A percentile compares a stretch with the other conserved stretches of the same genome.
These are phyloP conservation scores for Alternaria conjuncta DNA, from an alignment of 2,329 filamentous ascomycete genomes.

Conservation along the genomic window DNA sequence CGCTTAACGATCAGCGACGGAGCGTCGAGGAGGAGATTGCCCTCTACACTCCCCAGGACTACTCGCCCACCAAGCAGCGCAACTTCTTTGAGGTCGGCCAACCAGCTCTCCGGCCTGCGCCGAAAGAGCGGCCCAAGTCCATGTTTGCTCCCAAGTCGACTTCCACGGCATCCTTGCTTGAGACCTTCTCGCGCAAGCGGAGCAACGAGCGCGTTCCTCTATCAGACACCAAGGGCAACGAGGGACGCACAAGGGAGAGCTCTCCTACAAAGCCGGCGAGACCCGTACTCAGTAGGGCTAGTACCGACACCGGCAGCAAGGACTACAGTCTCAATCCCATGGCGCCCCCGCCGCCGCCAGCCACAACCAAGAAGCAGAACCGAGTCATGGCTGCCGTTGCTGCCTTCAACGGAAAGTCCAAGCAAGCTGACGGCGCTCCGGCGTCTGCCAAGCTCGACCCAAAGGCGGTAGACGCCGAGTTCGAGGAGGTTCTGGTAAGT, in stretches of 20 bases:
- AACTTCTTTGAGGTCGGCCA: constrained; percentile 64
- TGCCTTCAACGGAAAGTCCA: constrained; percentile 63
- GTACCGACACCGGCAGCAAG: constrained; percentile 35
- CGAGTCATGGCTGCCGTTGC: constrained; percentile 70
- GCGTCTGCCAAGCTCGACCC: constrained; percentile 52
- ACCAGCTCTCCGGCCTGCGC: constrained; percentile 41
- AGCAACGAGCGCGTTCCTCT: constrained; percentile 43
- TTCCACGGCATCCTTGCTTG: constrained; percentile 50
- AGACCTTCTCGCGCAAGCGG: constrained; percentile 48
- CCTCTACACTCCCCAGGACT: constrained; percentile 65
- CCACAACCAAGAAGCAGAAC: constrained; percentile 52
- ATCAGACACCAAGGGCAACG: constrained; percentile 44
- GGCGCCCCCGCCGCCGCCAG: constrained; percentile 19
- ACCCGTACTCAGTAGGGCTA: constrained; percentile 33
- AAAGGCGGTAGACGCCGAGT: constrained; percentile 66
- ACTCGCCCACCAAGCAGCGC: constrained; percentile 66
- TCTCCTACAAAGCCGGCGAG: constrained; percentile 28
- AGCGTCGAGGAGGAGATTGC: constrained; percentile 62
- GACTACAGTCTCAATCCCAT: constrained; percentile 21
- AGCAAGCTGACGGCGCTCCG: constrained; percentile 42
- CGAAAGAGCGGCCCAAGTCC: constrained; percentile 59
- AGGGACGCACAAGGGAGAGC: constrained; percentile 32
- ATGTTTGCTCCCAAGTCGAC: constrained; percentile 53
- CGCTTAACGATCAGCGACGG: constrained; percentile 52
- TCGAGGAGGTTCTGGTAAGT: constrained; percentile 66